Evolutionary conservation across 148 eudicot species (phyloP), one percentile per base, ranked within the genome.

Genomic region (Linanthus parryae): DNA sequence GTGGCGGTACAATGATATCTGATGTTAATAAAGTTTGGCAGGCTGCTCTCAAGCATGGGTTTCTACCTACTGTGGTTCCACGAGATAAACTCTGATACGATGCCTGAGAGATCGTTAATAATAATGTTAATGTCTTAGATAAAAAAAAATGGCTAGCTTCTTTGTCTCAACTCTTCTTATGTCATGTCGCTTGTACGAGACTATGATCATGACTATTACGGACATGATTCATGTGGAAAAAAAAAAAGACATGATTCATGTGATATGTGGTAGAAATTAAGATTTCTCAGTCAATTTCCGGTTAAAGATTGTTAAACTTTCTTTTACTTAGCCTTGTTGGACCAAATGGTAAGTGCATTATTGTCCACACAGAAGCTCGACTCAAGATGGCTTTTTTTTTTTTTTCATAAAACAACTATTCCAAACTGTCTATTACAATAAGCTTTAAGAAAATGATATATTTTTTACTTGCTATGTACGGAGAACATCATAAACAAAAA

Each of bases 41-140:
- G 48, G 77, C 77, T 44, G 48, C 59, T 26, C 69, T 78, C 52
- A 64, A 58, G 42, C 77, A 74, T 55, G 83, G 87, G 17, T 81
- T 81, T 49, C 15, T 19, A 18, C 42, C 56, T 52, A 17, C 8
- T 24, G 31, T 28, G 27, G 19, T 30, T 12, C 5, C 22, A 8
- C 38, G 19, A 49, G 23, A 29, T 29, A 29, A 44, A 1, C 28
- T 21, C 13, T n/a, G n/a, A n/a, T n/a, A n/a, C n/a, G n/a, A n/a
- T n/a, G n/a, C n/a, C n/a, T n/a, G n/a, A n/a, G n/a, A n/a, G 3
- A 49, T 29, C 36, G 29, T 23, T 30, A 29, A 1, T 49, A n/a
- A n/a, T n/a, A n/a, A n/a, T 29, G 7, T 17, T 7, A 45, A 18
- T 25, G 7, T 36, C 8, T 16, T 49, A 14, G 7, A 48, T 5